These are phyloP conservation scores for Clavispora fructus DNA, from an alignment of 805 yeast genomes.

Conservation along the genomic window DNA sequence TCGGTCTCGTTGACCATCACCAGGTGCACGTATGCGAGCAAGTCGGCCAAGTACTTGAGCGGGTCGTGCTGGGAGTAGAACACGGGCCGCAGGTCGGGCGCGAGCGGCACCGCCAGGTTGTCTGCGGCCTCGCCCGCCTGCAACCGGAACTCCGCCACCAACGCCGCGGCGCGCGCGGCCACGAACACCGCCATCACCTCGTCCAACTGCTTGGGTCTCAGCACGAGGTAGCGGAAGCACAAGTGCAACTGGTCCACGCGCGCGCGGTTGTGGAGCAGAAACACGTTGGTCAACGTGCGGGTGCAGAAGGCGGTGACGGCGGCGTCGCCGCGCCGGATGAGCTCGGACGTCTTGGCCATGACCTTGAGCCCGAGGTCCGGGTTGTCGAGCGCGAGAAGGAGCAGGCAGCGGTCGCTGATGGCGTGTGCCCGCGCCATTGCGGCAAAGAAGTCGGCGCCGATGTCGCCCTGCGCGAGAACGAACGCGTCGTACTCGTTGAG, in stretches of 20 bases:
- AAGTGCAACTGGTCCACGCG: conserved; percentile 24
- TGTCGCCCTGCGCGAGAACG: conserved; percentile 42
- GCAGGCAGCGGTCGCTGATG: conserved; percentile 64
- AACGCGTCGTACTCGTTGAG: conserved; percentile 69
- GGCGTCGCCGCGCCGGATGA: conserved; percentile 39
- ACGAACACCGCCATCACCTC: conserved; percentile 58
- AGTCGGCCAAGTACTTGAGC: conserved; percentile 75
- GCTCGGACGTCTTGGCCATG: conserved; percentile 49
- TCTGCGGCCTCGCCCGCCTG: conserved; percentile 40
- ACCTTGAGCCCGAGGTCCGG: conserved; percentile 61
- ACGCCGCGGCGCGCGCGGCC: conserved; percentile 58
- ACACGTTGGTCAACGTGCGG: conserved; percentile 28
- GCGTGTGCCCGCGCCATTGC: conserved; percentile 56
- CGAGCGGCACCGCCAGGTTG: conserved; percentile 6
- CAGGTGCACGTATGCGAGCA: conserved; percentile 83
- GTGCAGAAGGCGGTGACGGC: conserved; percentile 26
- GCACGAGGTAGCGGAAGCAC: conserved; percentile 25
- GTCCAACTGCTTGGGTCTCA: conserved; percentile 48
- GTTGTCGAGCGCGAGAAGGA: conserved; percentile 64
- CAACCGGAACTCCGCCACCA: conserved; percentile 61
- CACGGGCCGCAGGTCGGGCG: conserved; percentile 39
- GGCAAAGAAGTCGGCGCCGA: conserved; percentile 52
- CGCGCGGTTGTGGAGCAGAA: conserved; percentile 21
- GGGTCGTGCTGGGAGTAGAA: conserved; percentile 74
- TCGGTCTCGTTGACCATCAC: conserved; percentile 85